Evolutionary conservation across 139 green algal species (phyloP).

Genomic region (Tetradesmus obliquus): DNA sequence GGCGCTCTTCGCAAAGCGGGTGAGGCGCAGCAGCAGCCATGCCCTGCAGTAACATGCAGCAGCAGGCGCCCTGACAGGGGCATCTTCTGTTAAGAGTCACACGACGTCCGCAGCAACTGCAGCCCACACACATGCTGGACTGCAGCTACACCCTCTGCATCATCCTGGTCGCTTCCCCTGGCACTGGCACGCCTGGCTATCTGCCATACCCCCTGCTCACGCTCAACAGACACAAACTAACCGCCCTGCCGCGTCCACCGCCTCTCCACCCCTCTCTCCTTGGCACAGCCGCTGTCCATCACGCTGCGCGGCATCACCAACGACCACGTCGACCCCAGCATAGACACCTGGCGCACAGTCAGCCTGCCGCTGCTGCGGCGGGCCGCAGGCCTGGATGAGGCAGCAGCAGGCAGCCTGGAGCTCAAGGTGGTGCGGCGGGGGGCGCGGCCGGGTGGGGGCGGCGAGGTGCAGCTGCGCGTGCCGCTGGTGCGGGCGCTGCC

Average conservation of each 20-base stretch:
- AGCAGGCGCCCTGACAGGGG: neutral
- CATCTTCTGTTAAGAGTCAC: neutral
- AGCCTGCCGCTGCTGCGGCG: slow-evolving; percentile 92
- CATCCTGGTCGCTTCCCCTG: neutral
- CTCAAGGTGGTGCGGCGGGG: slow-evolving; percentile 79
- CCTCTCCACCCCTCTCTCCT: neutral
- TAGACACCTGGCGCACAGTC: slow-evolving; percentile 92
- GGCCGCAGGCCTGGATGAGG: slow-evolving; percentile 67
- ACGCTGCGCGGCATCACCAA: slow-evolving; percentile 95
- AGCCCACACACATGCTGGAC: neutral
- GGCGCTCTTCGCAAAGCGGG: slow-evolving; percentile 93
- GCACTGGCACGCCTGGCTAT: neutral
- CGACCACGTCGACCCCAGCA: slow-evolving; percentile 79
- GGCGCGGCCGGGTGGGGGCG: slow-evolving; percentile 84
- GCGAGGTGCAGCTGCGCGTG: slow-evolving; percentile 83
- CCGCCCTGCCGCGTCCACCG: neutral
- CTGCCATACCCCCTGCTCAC: too few species aligned
- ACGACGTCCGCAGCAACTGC: neutral
- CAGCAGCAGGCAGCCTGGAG: slow-evolving; percentile 65
- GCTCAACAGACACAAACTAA: too few species aligned
- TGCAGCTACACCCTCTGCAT: neutral
- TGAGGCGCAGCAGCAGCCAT: slow-evolving; percentile 44
- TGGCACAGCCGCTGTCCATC: slow-evolving; percentile 78
- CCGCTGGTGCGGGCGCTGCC: slow-evolving; percentile 76
- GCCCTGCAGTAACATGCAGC: neutral